Evolutionary conservation across 345 rosid species (phyloP).

Genomic region (Eucalyptus marginata): DNA sequence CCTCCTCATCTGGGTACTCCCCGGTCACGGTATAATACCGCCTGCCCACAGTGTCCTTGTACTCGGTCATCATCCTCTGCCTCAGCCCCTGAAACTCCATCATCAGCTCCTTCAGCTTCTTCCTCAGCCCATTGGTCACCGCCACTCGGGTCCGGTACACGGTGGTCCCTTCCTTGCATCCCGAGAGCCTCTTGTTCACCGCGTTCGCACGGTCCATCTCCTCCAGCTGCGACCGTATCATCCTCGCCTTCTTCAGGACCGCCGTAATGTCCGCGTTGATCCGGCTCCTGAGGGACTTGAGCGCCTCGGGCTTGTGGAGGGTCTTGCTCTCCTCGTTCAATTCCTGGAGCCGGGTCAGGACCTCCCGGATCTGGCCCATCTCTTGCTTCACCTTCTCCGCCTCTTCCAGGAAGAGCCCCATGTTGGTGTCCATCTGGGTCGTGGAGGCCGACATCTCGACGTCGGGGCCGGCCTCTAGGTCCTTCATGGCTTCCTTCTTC

Average conservation of each 20-base stretch:
- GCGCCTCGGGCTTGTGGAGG: slow-evolving; percentile 62
- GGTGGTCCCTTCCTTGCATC: slow-evolving; percentile 66
- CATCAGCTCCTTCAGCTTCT: slow-evolving; percentile 84
- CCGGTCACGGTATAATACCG: slow-evolving; percentile 92
- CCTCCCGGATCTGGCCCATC: slow-evolving; percentile 58
- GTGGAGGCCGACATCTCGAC: slow-evolving; percentile 47
- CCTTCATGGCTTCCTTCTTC: slow-evolving; percentile 88
- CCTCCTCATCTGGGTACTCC: slow-evolving; percentile 67
- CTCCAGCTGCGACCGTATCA: slow-evolving; percentile 57
- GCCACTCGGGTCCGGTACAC: slow-evolving; percentile 71
- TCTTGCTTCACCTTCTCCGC: slow-evolving; percentile 86
- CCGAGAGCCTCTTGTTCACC: slow-evolving; percentile 75
- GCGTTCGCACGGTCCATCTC: slow-evolving; percentile 80
- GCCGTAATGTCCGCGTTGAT: slow-evolving; percentile 65
- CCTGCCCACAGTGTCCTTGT: slow-evolving; percentile 81
- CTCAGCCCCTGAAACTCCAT: slow-evolving; percentile 90
- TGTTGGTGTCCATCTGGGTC: slow-evolving; percentile 48
- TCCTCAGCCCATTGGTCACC: slow-evolving; percentile 69
- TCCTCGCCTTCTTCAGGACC: slow-evolving; percentile 51
- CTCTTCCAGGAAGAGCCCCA: slow-evolving; percentile 71
- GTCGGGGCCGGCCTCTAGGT: slow-evolving; percentile 77
- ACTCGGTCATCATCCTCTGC: slow-evolving; percentile 87
- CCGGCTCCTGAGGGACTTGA: slow-evolving; percentile 46
- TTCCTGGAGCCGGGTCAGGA: slow-evolving; percentile 46
- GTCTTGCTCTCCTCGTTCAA: slow-evolving; percentile 76